These are phyloP conservation scores for Arthrobotrys pseudoclavata DNA, from an alignment of 2,329 filamentous ascomycete genomes.

Conservation along the genomic window DNA sequence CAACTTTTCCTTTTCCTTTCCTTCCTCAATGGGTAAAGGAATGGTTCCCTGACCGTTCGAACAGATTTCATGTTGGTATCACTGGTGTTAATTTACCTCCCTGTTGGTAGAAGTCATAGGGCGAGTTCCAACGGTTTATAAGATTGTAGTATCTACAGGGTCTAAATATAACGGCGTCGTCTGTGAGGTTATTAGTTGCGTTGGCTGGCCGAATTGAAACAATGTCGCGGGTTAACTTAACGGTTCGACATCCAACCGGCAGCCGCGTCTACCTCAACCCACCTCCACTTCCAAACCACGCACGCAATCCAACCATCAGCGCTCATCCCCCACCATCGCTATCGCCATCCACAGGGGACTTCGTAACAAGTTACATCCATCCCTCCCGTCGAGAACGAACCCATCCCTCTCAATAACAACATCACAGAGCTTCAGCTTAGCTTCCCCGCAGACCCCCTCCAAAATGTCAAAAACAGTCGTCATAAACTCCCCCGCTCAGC, in stretches of 20 bases:
- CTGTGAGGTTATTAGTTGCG: background rate
- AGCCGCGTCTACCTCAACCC: slow-evolving; percentile 1
- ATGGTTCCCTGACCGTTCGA: background rate
- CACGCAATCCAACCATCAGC: slow-evolving; percentile 7
- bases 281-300: background rate
- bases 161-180: background rate
- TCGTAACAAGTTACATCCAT: background rate
- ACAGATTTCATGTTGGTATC: slow-evolving; percentile 16
- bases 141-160: background rate
- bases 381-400: background rate
- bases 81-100: background rate
- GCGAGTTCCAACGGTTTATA: background rate
- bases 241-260: slow-evolving; percentile 4
- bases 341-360: background rate
- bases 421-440: background rate
- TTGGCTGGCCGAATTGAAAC: background rate
- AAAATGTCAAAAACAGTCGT: slow-evolving; percentile 44
- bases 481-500: slow-evolving; percentile 78
- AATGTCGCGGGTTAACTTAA: slow-evolving; percentile 10
- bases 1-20: background rate
- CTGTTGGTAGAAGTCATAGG: background rate
- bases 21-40: background rate
- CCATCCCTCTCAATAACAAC: background rate
- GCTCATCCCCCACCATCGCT: background rate
- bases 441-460: background rate